phyloP scores from a whole-genome alignment of 2,329 filamentous ascomycete genomes.

The Paraphoma chrysanthemicola region DNA sequence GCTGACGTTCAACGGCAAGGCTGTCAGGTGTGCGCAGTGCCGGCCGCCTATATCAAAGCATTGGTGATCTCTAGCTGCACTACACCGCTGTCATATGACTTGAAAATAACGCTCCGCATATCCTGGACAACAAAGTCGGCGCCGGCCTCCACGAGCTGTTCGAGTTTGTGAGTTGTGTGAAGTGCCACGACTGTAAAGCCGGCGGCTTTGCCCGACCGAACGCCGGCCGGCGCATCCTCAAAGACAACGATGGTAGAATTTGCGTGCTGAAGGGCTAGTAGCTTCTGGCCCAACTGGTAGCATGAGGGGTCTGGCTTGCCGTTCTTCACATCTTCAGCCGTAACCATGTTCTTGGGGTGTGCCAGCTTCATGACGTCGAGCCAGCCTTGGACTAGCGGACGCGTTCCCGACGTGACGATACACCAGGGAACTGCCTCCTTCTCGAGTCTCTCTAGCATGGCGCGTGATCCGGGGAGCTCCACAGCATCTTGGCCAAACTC shows the following conservation, averaged over 20 bases:
- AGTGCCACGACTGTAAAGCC: conserved; percentile 86
- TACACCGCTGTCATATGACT: conserved; percentile 62
- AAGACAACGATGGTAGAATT: conserved; percentile 70
- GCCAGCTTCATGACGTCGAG: conserved; percentile 57
- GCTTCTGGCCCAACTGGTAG: conserved; percentile 53
- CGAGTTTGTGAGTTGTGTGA: conserved; percentile 79
- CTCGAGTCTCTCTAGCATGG: conserved; percentile 72
- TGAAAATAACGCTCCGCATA: conserved; percentile 73
- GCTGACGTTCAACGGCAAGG: background rate
- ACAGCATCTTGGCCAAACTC: conserved; percentile 78
- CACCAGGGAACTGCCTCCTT: conserved; percentile 74
- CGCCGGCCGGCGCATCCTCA: conserved; percentile 88
- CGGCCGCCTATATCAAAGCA: conserved; percentile 53
- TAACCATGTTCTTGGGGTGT: conserved; percentile 55
- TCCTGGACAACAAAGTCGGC: conserved; percentile 89
- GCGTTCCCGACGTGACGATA: conserved; percentile 68
- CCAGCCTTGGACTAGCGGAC: conserved; percentile 58
- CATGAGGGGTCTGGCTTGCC: conserved; percentile 61
- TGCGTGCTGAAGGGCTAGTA: conserved; percentile 51
- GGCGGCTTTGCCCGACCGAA: conserved; percentile 81
- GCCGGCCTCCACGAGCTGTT: conserved; percentile 74
- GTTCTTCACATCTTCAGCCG: conserved; percentile 56
- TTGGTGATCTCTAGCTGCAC: conserved; percentile 73
- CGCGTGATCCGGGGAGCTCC: conserved; percentile 84
- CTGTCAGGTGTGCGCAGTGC: conserved; percentile 8